A percentile compares a stretch with the other conserved stretches of the same genome.
These are phyloP conservation scores for Exsudoporus frostii DNA, from an alignment of 768 basidiomycete genomes.

Conservation along the genomic window DNA sequence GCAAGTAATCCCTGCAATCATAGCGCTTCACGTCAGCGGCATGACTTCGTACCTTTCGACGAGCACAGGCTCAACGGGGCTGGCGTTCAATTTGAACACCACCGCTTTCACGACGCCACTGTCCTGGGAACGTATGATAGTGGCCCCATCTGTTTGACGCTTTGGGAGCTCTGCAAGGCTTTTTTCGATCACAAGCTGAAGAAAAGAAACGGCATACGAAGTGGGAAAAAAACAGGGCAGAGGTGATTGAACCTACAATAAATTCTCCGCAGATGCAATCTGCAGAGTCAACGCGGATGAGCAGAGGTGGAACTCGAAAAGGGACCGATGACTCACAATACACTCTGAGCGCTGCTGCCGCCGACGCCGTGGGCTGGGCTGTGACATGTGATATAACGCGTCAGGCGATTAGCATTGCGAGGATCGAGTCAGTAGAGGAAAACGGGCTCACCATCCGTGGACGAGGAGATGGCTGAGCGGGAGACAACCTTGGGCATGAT, in stretches of 20 bases:
- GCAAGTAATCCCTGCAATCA: conserved; percentile 13
- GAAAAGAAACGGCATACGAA: background rate
- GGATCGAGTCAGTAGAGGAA: too few relatives aligned
- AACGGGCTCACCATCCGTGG: conserved; percentile 62
- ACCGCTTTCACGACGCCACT: conserved; percentile 52
- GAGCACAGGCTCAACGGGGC: conserved; percentile 62
- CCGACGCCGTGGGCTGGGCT: conserved; percentile 81
- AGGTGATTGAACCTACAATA: conserved; percentile 50
- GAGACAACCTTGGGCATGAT: conserved; percentile 91
- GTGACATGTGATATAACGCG: conserved; percentile 14
- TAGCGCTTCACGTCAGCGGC: conserved; percentile 10
- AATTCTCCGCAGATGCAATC: conserved; percentile 90
- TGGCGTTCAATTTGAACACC: conserved; percentile 86
- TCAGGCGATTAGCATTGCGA: background rate
- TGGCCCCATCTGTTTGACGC: conserved; percentile 75
- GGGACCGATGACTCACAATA: conserved; percentile 57
- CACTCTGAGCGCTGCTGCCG: conserved; percentile 71
- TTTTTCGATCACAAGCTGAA: conserved; percentile 79
- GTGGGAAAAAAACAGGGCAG: conserved; percentile 2
- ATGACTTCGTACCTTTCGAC: conserved; percentile 63
- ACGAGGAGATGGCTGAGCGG: conserved; percentile 83
- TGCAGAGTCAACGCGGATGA: conserved; percentile 31
- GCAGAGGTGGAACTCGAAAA: conserved; percentile 4
- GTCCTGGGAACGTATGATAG: conserved; percentile 75
- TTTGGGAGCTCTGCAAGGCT: conserved; percentile 63